Base-by-base conservation (phyloP, 768 basidiomycete species). In the Saitozyma podzolica region DNA sequence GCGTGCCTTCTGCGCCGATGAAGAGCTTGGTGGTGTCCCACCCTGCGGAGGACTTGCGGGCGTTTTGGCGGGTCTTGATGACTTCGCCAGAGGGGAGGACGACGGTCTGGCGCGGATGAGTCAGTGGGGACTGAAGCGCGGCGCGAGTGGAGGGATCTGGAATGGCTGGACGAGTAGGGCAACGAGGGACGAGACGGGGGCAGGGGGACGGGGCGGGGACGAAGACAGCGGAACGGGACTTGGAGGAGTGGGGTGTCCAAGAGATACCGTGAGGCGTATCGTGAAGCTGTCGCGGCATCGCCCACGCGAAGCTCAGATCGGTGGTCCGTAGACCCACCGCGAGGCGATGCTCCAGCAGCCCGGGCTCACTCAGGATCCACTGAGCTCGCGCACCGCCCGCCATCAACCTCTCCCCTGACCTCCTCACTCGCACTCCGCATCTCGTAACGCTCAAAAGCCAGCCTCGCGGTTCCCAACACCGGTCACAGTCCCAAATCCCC, bases 71-170 rank as follows among this genome's bases (percentile, higher is more conserved):
- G 1, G 93, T 96, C 73, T 93, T 93, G 75, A 96, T 93, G 11
- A 95, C 88, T 74, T 92, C 86, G 0, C 93, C 93, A 6, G 86
- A 87, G 2, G 92, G 90, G 3, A 95, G 85, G 0, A 96, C 92
- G 1, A 93, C 89, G 0, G 91, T 95, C 88, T 92, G 63, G 56
- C 50, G 64, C 60, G 49, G 37, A 43, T 14, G 3, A 37, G 48
- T 11, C 8, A 57, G 19, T 5, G 48, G 29, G 20, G 8, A 16
- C 20, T 53, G n/a, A 53, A 1, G 51, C 29, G 40, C 16, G 9
- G 37, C 9, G 54, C 11, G 41, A 20, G 9, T 2, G 5, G 17
- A 16, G 2, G 37, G 54, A 42, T 3, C 41, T 29, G 29, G 29
- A 29, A 29, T 2, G n/a, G n/a, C n/a, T n/a, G n/a, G n/a, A n/a